phyloP scores from a whole-genome alignment of 306 rosid species.

The Gastrolobium villosum region DNA sequence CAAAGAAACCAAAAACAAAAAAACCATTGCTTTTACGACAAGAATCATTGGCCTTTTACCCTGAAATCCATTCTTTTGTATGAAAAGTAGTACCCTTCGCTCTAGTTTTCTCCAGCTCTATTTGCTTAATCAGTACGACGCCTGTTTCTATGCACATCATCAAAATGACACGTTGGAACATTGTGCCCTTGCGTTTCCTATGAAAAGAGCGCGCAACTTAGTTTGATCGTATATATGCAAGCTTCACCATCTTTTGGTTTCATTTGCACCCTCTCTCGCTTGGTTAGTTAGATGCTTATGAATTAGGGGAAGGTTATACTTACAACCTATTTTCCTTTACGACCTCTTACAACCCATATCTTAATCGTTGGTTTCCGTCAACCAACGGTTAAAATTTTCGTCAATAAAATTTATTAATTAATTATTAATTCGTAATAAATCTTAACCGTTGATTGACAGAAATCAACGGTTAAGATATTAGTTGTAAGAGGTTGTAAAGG shows the following conservation, averaged over 20 bases:
- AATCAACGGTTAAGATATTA: too few species aligned
- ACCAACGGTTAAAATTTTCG: too few species aligned
- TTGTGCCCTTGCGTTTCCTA: not conserved
- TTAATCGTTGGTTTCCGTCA: too few species aligned
- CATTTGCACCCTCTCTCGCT: not conserved
- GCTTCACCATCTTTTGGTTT: not conserved
- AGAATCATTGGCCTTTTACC: constrained; percentile 35
- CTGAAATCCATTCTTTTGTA: constrained; percentile 8
- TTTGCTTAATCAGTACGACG: not conserved
- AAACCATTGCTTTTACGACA: constrained; percentile 40
- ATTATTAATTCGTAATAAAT: too few species aligned
- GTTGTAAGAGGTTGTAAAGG: too few species aligned
- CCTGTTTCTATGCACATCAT: constrained; percentile 9
- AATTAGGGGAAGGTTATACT: too few species aligned
- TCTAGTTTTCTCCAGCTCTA: constrained; percentile 4
- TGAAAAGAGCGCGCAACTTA: not conserved
- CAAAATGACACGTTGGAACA: constrained; percentile 32
- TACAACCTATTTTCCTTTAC: too few species aligned
- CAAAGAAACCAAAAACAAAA: not conserved
- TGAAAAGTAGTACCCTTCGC: not conserved
- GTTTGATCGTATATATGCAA: constrained; percentile 34
- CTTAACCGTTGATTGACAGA: too few species aligned
- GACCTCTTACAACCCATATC: too few species aligned
- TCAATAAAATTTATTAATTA: too few species aligned
- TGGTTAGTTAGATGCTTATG: not conserved